Percentiles rank a stretch among this genome's conserved stretches.
Conservation (phyloP, 768 basidiomycete genomes). For the Rhizopogon vulgaris region DNA sequence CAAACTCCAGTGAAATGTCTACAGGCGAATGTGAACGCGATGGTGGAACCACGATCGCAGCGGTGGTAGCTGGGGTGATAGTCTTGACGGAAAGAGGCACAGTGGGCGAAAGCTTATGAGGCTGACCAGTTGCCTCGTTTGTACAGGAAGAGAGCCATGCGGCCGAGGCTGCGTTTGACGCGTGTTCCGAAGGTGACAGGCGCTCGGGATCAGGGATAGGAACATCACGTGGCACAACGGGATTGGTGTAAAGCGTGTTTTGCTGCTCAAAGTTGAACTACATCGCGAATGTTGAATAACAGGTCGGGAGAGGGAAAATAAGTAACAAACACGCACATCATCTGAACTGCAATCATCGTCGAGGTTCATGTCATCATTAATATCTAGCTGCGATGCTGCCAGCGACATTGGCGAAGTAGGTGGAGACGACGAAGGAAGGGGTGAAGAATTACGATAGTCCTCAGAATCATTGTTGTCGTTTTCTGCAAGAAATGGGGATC, state of each 20-base stretch:
- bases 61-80: not conserved
- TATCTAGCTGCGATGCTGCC: conserved; percentile 27
- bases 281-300: not conserved
- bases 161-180: not conserved
- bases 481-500: conserved; percentile 2
- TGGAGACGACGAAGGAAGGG: conserved; percentile 38
- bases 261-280: not conserved
- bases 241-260: not conserved
- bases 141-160: not conserved
- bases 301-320: not conserved
- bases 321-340: conserved; percentile 29
- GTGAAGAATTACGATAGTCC: conserved; percentile 14
- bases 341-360: conserved; percentile 2
- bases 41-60: not conserved
- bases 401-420: conserved; percentile 36
- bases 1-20: not conserved
- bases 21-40: not conserved
- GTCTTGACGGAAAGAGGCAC: not conserved
- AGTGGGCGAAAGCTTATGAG: not conserved
- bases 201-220: not conserved
- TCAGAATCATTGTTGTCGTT: conserved; percentile 12
- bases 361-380: conserved; percentile 4
- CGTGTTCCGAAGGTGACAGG: not conserved
- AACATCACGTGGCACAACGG: not conserved
- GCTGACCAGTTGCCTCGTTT: not conserved